Evolutionary conservation across 257 asterid species (phyloP), one percentile per base, ranked within the genome.

Genomic region (Solanum pinnatisectum): DNA sequence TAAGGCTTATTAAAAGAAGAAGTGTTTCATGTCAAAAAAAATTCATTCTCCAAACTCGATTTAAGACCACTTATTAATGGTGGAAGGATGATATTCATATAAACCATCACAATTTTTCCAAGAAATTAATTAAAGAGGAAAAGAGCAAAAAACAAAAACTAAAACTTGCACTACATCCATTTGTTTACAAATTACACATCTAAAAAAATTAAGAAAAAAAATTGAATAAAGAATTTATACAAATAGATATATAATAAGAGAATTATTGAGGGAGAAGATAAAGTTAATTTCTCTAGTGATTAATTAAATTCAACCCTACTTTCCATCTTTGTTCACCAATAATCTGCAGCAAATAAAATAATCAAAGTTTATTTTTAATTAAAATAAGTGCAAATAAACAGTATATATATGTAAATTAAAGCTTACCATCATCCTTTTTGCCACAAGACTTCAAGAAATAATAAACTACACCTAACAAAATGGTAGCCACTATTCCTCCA

Each of bases 401-500:
- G 1, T 8, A 49, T 56, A 8, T 16, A 71, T 33, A 27, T 2
- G 32, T 3, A 13, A 5, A 33, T 42, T 70, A 20, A 33, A 84
- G 49, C 90, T 88, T 91, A 94, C 98, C 96, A 84, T 95, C 93
- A 63, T 89, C 91, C 65, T 89, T 93, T 92, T 90, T 92, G 35
- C 94, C 93, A 88, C 89, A 85, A 15, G 96, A 92, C 67, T 52
- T 85, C 37, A 91, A 25, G 74, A 89, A 91, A 33, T 87, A 92
- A 70, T 91, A 93, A 14, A 93, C 49, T 33, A 89, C 93, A 77
- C 87, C 44, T 88, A 89, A 94, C 10, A 92, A 3, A 44, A 90
- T 10, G 18, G 89, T 32, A 71, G 91, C 91, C 86, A 83, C 91
- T 78, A 94, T 85, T 18, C 95, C 97, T 23, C 98, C 98, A 36